These are phyloP conservation scores for Auricularia sp. DNA, from an alignment of 768 basidiomycete genomes.

Conservation along the genomic window DNA sequence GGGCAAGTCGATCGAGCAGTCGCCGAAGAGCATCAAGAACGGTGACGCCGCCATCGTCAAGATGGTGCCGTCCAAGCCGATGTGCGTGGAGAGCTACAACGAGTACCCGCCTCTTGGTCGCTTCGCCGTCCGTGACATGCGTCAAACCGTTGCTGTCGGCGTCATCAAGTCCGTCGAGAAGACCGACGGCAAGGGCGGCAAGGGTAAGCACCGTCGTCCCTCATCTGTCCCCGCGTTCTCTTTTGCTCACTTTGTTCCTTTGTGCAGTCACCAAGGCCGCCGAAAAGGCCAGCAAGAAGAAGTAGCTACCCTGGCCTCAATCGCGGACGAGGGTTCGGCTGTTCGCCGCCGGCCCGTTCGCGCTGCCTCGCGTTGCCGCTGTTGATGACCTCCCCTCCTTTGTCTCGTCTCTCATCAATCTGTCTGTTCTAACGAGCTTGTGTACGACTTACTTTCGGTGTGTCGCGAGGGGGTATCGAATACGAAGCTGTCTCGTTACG, in stretches of 20 bases:
- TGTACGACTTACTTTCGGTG: slow-evolving; percentile 2
- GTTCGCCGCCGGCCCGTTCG: neutral
- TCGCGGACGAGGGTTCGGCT: neutral
- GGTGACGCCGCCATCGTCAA: slow-evolving; percentile 99
- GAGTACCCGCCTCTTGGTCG: slow-evolving; percentile 99
- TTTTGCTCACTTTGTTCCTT: neutral
- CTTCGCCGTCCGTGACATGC: slow-evolving; percentile 99
- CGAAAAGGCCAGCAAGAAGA: slow-evolving; percentile 52
- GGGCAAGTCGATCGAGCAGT: slow-evolving; percentile 81
- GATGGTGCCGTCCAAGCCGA: slow-evolving; percentile 91
- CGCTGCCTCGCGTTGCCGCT: neutral
- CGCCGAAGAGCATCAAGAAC: slow-evolving; percentile 98
- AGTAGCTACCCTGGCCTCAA: neutral
- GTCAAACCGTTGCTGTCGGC: slow-evolving; percentile 97
- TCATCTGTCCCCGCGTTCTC: neutral
- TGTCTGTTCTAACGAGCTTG: neutral
- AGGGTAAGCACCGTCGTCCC: slow-evolving; percentile 42
- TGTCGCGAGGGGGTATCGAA: neutral
- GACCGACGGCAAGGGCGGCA: slow-evolving; percentile 81
- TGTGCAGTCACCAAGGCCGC: slow-evolving; percentile 80
- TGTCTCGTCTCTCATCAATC: neutral
- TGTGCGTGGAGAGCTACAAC: slow-evolving; percentile 89
- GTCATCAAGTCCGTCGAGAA: slow-evolving; percentile 98
- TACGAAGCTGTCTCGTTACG: neutral
- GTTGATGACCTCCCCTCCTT: neutral